Evolutionary conservation across 495 filamentous ascomycete species (phyloP).

Genomic region (Chlorociboria aeruginascens): DNA sequence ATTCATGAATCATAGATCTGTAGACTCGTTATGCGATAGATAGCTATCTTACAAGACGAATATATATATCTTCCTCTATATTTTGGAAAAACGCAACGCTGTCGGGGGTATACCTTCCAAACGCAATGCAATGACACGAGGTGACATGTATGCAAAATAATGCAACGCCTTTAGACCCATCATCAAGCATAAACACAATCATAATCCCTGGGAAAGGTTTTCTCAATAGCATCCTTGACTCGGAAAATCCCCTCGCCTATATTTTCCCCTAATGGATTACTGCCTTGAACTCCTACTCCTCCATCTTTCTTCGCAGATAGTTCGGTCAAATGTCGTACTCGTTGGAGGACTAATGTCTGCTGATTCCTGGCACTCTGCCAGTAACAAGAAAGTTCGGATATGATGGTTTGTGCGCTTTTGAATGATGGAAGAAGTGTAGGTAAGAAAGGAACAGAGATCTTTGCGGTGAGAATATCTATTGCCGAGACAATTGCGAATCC

Average conservation of each 20-base stretch:
- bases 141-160: too few relatives aligned
- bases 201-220: constrained; percentile 11
- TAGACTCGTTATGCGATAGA: too few relatives aligned
- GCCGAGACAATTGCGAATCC: constrained; percentile 34
- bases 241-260: constrained; percentile 3
- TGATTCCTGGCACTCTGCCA: constrained; percentile 18
- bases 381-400: constrained; percentile 16
- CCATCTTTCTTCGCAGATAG: background rate
- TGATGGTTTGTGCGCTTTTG: constrained; percentile 6
- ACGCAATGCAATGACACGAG: too few relatives aligned
- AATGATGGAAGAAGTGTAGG: constrained; percentile 7
- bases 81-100: too few relatives aligned
- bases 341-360: constrained; percentile 9
- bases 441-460: constrained; percentile 19
- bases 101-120: too few relatives aligned
- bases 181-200: constrained; percentile 16
- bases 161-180: background rate
- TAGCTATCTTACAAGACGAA: too few relatives aligned
- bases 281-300: background rate
- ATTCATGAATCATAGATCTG: too few relatives aligned
- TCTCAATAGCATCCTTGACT: constrained; percentile 15
- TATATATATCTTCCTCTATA: too few relatives aligned
- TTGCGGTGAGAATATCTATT: constrained; percentile 33
- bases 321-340: constrained; percentile 7
- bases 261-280: background rate